A percentile compares a stretch with the other conserved stretches of the same genome.
Evolutionary conservation across 2,329 filamentous ascomycete genomes (phyloP).

Genomic region (Phaeosphaeriaceae sp.): DNA sequence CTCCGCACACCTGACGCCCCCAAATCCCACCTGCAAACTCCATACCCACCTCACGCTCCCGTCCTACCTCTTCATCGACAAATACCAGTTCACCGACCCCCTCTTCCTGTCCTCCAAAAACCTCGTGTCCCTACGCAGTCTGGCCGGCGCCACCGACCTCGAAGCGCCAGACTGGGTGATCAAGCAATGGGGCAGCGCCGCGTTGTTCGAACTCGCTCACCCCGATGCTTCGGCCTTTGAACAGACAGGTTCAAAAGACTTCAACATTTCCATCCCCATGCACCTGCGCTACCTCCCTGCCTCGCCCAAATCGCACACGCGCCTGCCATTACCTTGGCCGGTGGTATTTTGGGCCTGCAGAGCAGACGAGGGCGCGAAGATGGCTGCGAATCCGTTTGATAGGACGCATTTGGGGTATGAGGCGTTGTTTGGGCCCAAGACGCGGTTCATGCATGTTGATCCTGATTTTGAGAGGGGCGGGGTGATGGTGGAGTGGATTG

Average conservation of each 20-base stretch:
- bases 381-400: slow-evolving; percentile 84
- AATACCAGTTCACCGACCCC: slow-evolving; percentile 79
- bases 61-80: slow-evolving; percentile 81
- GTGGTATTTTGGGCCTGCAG: slow-evolving; percentile 90
- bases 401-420: slow-evolving; percentile 86
- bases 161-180: slow-evolving; percentile 88
- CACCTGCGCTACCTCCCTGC: slow-evolving; percentile 80
- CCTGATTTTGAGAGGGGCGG: slow-evolving; percentile 23
- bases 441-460: slow-evolving; percentile 78
- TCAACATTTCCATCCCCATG: slow-evolving; percentile 76
- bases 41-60: slow-evolving; percentile 86
- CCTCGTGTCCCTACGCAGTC: slow-evolving; percentile 70
- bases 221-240: slow-evolving; percentile 9
- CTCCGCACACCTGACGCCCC: slow-evolving; percentile 56
- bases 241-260: slow-evolving; percentile 47
- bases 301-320: slow-evolving; percentile 38
- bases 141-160: slow-evolving; percentile 81
- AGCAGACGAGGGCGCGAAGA: slow-evolving; percentile 69
- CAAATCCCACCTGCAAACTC: slow-evolving; percentile 65
- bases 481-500: slow-evolving; percentile 40
- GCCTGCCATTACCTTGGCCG: slow-evolving; percentile 75
- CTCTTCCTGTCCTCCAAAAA: slow-evolving; percentile 85
- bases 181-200: slow-evolving; percentile 76
- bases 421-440: slow-evolving; percentile 74
- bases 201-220: slow-evolving; percentile 77